Percentiles rank a stretch among this genome's conserved stretches.
Conservation (phyloP, 2,329 filamentous ascomycete genomes). For the Kalaharituber pfeilii region DNA sequence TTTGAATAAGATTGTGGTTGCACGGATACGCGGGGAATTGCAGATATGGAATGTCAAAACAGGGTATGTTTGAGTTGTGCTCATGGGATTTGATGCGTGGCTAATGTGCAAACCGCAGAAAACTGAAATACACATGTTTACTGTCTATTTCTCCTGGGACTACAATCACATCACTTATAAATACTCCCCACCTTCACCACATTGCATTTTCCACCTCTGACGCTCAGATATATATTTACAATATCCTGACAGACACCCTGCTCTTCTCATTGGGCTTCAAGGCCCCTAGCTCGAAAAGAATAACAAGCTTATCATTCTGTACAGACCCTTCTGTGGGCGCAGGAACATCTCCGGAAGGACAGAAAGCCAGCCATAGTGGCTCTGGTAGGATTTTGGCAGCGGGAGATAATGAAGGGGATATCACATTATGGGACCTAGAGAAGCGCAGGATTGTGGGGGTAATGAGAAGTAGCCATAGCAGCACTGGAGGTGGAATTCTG, state of each 20-base stretch:
- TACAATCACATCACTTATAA: slow-evolving; percentile 69
- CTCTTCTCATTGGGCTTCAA: slow-evolving; percentile 45
- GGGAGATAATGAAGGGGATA: slow-evolving; percentile 59
- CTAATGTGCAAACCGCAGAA: slow-evolving; percentile 30
- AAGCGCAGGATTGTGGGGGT: slow-evolving; percentile 71
- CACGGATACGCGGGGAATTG: slow-evolving; percentile 68
- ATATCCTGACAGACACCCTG: slow-evolving; percentile 60
- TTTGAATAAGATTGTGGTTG: slow-evolving; percentile 88
- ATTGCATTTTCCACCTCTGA: slow-evolving; percentile 74
- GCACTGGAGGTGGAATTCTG: slow-evolving; percentile 62
- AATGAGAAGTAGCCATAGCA: slow-evolving; percentile 72
- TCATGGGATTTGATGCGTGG: not conserved
- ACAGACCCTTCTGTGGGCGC: slow-evolving; percentile 49
- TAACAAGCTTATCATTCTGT: slow-evolving; percentile 76
- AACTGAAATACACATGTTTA: slow-evolving; percentile 76
- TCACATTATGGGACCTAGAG: slow-evolving; percentile 94
- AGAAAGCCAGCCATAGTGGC: slow-evolving; percentile 24
- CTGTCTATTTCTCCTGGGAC: slow-evolving; percentile 48
- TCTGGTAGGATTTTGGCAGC: slow-evolving; percentile 83
- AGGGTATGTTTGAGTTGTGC: slow-evolving; percentile 28
- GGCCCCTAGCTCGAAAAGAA: slow-evolving; percentile 41
- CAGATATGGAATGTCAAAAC: slow-evolving; percentile 98
- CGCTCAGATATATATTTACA: slow-evolving; percentile 62
- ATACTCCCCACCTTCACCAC: slow-evolving; percentile 66
- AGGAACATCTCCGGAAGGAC: slow-evolving; percentile 74